Percentiles rank a stretch among this genome's conserved stretches.
Evolutionary conservation across 1,284 basidiomycete species (phyloP).

Genomic region (Phlebopus sp.): DNA sequence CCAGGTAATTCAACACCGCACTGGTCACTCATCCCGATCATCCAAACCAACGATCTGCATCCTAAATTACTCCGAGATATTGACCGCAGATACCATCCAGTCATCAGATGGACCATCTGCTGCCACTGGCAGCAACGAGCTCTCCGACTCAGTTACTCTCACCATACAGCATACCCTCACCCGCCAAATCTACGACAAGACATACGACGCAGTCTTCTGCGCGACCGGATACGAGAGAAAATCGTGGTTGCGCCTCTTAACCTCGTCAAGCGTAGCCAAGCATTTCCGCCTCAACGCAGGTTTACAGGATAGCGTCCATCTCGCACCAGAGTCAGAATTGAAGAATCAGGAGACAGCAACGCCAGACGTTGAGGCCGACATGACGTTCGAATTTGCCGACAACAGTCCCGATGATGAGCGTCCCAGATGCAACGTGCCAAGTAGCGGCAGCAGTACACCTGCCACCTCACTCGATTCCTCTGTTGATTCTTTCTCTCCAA

Average conservation of each 20-base stretch:
- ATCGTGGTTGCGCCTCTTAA: slow-evolving; percentile 47
- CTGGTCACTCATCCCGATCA: slow-evolving; percentile 11
- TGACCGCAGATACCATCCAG: slow-evolving; percentile 31
- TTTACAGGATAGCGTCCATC: slow-evolving; percentile 15
- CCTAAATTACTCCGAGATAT: slow-evolving; percentile 38
- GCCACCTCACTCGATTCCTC: slow-evolving; percentile 29
- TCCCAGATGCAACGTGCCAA: slow-evolving; percentile 10
- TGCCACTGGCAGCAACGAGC: slow-evolving; percentile 8
- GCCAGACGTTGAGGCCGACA: background rate
- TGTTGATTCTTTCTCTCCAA: slow-evolving; percentile 15
- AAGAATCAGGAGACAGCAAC: background rate
- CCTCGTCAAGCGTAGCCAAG: slow-evolving; percentile 42
- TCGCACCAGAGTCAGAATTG: slow-evolving; percentile 13
- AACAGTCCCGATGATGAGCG: background rate
- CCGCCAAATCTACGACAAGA: slow-evolving; percentile 30
- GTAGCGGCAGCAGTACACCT: slow-evolving; percentile 28
- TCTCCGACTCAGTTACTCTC: slow-evolving; percentile 29
- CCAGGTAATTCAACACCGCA: slow-evolving; percentile 39
- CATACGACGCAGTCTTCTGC: slow-evolving; percentile 53
- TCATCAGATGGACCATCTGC: background rate
- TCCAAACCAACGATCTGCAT: slow-evolving; percentile 37
- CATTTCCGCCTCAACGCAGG: slow-evolving; percentile 38
- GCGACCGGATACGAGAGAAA: slow-evolving; percentile 58
- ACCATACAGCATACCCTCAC: slow-evolving; percentile 39
- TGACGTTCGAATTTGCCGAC: slow-evolving; percentile 4